These are phyloP conservation scores for Amanita molliuscula DNA, from an alignment of 768 basidiomycete genomes.

Conservation along the genomic window DNA sequence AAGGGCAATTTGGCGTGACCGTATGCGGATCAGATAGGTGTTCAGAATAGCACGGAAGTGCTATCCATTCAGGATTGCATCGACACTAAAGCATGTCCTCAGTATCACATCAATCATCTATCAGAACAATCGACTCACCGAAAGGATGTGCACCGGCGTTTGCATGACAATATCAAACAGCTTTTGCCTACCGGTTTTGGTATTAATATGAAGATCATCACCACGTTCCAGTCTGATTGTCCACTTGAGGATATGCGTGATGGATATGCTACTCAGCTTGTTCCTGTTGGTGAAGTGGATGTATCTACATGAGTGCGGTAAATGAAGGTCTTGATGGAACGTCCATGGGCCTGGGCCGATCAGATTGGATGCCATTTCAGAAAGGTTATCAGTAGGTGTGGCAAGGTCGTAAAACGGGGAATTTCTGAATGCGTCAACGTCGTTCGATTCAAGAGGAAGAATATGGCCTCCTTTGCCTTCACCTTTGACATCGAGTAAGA, in stretches of 20 bases:
- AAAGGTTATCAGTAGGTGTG: slow-evolving; percentile 37
- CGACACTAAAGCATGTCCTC: slow-evolving; percentile 42
- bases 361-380: slow-evolving; percentile 44
- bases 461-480: slow-evolving; percentile 45
- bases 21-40: slow-evolving; percentile 26
- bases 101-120: no score
- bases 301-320: slow-evolving; percentile 53
- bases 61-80: slow-evolving; percentile 71
- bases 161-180: slow-evolving; percentile 83
- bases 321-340: slow-evolving; percentile 54
- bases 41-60: slow-evolving; percentile 67
- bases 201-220: slow-evolving; percentile 53
- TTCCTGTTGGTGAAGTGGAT: slow-evolving; percentile 79
- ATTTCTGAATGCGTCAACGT: slow-evolving; percentile 45
- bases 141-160: slow-evolving; percentile 78
- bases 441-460: slow-evolving; percentile 70
- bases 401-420: slow-evolving; percentile 57
- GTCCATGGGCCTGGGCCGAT: slow-evolving; percentile 88
- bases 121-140: slow-evolving; percentile 38
- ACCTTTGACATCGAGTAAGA: slow-evolving; percentile 53
- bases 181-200: slow-evolving; percentile 64
- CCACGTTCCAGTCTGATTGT: slow-evolving; percentile 77
- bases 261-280: slow-evolving; percentile 58
- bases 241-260: slow-evolving; percentile 73
- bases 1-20: slow-evolving; percentile 35